Base-by-base conservation (phyloP, 805 yeast genomes). In the Tetrapisispora arboricola region DNA sequence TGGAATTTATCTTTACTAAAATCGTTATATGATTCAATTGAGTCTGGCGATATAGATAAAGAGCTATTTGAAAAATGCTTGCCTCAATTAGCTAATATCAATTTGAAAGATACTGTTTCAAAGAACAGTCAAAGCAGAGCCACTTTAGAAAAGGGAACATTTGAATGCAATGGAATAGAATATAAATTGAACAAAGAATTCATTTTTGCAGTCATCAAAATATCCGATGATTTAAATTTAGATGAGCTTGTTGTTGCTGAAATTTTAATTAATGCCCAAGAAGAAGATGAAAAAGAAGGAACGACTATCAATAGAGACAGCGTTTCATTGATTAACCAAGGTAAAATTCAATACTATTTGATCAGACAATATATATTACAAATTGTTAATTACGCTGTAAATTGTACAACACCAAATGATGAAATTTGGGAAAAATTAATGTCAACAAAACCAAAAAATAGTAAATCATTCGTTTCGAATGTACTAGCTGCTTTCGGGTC, bases 241-340 rank as follows among this genome's bases (percentile, higher is more conserved):
- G 94, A 90, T 59, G 96, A 90, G 57, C 39, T 83, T 22, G 67
- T 73, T 2, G 73, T 84, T 1, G 92, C 94, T 1, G 84, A 86
- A 53, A 10, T 34, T 5, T 55, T 84, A 21, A 67, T 88, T 50
- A 29, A 39, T 18, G 53, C 29, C 55, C 57, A 46, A 45, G 63
- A 44, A 24, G 25, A 49, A n/a, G 20, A 20, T 4, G 63, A 44
- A 24, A 26, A 49, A n/a, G 20, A 20, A 6, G 33, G 45, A 2
- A 43, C 40, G 4, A 43, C 33, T 11, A 48, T 50, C 19, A 43
- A 39, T 18, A 49, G 44, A 16, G 50, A 47, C 36, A 38, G 46
- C 12, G 20, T 55, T 12, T 63, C 68, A 2, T 56, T 74, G 24
- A 46, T 69, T 7, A 87, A 81, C 48, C 66, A 73, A 17, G 95